Percentiles rank a stretch among this genome's conserved stretches.
Conservation (phyloP, 164 flowering plant genomes). For the Dillenia turbinata region DNA sequence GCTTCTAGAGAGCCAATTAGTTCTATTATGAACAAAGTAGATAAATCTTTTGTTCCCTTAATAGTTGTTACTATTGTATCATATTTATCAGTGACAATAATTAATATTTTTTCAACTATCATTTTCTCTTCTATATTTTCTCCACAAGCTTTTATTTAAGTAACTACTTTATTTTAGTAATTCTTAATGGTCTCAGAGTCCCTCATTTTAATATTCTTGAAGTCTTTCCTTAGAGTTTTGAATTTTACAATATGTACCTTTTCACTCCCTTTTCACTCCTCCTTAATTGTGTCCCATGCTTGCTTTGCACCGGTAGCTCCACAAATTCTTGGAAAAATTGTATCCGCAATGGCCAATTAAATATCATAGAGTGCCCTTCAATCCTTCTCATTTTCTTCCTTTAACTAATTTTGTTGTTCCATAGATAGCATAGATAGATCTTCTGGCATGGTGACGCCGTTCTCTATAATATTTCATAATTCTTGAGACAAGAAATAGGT, state of each 20-base stretch:
- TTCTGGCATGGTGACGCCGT: too few relatives aligned
- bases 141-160: neutral
- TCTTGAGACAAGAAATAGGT: too few relatives aligned
- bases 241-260: neutral
- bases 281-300: neutral
- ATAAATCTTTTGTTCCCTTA: neutral
- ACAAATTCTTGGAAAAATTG: neutral
- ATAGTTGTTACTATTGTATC: too few relatives aligned
- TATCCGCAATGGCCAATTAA: neutral
- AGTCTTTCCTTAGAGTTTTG: too few relatives aligned
- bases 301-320: neutral
- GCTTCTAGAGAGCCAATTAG: neutral
- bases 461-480: too few relatives aligned
- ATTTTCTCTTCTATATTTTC: too few relatives aligned
- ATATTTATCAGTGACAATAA: too few relatives aligned
- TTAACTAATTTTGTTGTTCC: neutral
- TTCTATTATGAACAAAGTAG: too few relatives aligned
- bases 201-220: conserved; percentile 5
- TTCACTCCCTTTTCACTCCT: neutral
- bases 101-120: too few relatives aligned
- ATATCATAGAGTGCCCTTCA: neutral
- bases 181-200: neutral
- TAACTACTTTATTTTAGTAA: neutral
- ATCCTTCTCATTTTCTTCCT: neutral
- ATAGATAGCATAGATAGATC: too few relatives aligned